phyloP scores from a whole-genome alignment of 257 asterid genomes.

The Linaria vulgaris region DNA sequence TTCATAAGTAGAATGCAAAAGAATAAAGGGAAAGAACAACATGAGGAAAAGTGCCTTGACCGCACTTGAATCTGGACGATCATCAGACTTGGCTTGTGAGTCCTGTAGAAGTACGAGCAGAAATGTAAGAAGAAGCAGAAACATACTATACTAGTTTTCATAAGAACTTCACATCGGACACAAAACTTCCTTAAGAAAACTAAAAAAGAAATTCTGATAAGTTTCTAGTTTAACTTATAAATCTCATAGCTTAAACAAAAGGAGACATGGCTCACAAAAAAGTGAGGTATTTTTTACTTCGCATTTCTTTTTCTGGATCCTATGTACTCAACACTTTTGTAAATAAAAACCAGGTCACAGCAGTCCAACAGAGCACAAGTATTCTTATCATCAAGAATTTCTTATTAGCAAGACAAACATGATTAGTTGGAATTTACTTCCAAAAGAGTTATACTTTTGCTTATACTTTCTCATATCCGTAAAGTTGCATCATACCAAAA shows the following conservation, averaged over 20 bases:
- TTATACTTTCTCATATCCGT: not conserved
- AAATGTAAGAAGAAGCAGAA: slow-evolving; percentile 27
- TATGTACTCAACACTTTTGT: slow-evolving; percentile 14
- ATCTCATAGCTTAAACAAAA: slow-evolving; percentile 8
- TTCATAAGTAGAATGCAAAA: slow-evolving; percentile 29
- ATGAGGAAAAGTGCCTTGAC: slow-evolving; percentile 15
- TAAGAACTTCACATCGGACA: slow-evolving; percentile 3
- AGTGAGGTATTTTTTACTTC: slow-evolving; percentile 1
- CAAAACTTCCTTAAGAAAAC: slow-evolving; percentile 10
- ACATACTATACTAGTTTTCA: not conserved
- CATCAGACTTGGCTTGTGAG: slow-evolving; percentile 51
- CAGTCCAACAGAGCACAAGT: slow-evolving; percentile 2
- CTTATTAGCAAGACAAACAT: not conserved
- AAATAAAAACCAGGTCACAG: slow-evolving; percentile 16
- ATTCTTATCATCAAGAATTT: not conserved
- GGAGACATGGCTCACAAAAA: slow-evolving; percentile 14
- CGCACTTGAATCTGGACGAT: slow-evolving; percentile 58
- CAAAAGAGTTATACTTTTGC: not conserved
- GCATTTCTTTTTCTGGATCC: slow-evolving; percentile 15
- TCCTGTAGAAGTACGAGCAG: slow-evolving; percentile 36
- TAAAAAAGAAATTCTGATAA: not conserved
- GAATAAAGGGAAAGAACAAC: slow-evolving; percentile 16
- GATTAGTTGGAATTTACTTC: not conserved
- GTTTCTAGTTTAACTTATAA: not conserved
- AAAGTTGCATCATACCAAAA: not conserved